These are phyloP conservation scores for Ramalina intermedia DNA, from an alignment of 495 filamentous ascomycete species.

Conservation along the genomic window DNA sequence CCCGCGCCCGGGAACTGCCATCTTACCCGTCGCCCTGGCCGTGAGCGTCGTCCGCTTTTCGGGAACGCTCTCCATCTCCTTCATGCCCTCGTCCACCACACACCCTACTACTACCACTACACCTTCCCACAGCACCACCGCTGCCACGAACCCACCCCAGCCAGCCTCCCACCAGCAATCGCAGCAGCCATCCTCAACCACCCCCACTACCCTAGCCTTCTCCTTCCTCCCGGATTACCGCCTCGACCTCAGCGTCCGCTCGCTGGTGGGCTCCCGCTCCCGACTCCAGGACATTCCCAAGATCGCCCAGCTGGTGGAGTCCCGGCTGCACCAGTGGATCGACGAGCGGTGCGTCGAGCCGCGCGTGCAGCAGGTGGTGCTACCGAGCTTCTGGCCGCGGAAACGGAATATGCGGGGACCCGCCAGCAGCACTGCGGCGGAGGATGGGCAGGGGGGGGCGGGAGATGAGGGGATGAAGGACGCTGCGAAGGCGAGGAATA, in stretches of 20 bases:
- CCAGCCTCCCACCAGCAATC: background rate
- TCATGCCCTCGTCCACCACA: conserved; percentile 48
- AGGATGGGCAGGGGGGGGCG: conserved; percentile 8
- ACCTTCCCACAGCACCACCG: background rate
- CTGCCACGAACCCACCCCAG: background rate
- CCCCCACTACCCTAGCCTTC: conserved; percentile 77
- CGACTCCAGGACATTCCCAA: conserved; percentile 93
- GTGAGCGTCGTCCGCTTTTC: conserved; percentile 88
- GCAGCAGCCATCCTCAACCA: conserved; percentile 22
- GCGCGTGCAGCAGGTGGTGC: conserved; percentile 82
- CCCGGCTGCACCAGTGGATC: conserved; percentile 86
- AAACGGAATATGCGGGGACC: conserved; percentile 63
- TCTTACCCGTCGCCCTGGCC: conserved; percentile 83
- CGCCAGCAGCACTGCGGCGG: background rate
- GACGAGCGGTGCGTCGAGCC: conserved; percentile 94
- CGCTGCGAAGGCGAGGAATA: conserved; percentile 1
- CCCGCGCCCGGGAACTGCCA: conserved; percentile 72
- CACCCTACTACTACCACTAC: conserved; percentile 21
- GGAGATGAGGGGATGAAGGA: conserved; percentile 7
- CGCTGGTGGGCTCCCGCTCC: conserved; percentile 79
- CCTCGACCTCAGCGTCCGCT: conserved; percentile 80
- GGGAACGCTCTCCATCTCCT: conserved; percentile 82
- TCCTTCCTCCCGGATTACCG: conserved; percentile 93
- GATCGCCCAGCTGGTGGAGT: conserved; percentile 88
- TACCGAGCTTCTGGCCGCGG: conserved; percentile 88